Evolutionary conservation across 768 basidiomycete genomes (phyloP), one percentile per base, ranked within the genome.

Genomic region (Leccinum olivaceopallidum): DNA sequence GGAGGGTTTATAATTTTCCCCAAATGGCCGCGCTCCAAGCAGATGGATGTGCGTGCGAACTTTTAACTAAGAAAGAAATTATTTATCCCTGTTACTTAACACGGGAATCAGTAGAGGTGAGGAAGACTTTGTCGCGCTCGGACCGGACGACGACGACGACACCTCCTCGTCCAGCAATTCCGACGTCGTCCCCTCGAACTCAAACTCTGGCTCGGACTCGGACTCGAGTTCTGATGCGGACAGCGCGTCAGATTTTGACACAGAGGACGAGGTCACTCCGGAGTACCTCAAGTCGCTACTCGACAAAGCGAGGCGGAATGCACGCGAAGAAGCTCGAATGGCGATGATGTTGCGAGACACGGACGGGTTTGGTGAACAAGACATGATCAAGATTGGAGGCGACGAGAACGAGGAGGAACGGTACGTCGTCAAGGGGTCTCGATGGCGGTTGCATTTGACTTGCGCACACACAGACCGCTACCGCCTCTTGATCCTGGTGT

Each of bases 401-500:
- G 75, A 75, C 42, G 68, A 72, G 20, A 65, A 68, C 32, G 70
- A 78, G 57, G 65, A 60, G 5, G 69, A 65, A 32, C 26, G 56
- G 70, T 71, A 36, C 42, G 81, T 84, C 65, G 55, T 84, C 30
- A 54, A 56, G 37, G 63, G 51, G 50, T 26, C 24, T 7, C 55
- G 6, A 22, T 53, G 30, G 4, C 24, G 26, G 22, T 55, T 56
- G 32, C 5, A 6, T 48, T 30, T 55, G 49, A 59, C 63, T 51
- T 22, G 30, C n/a, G 55, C 32, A 57, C 54, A 51, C 36, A 47
- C 26, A 88, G 86, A 63, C 79, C 80, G 24, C 69, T 92, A 50
- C 90, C 91, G 5, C 69, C 73, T 10, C 75, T 92, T n/a, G 77
- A 92, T 67, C 85, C 89, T 55, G 87, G 88, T 52, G 67, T 70